Evolutionary conservation across 2,329 filamentous ascomycete genomes (phyloP).

Genomic region (Drechslerella stenobrocha): DNA sequence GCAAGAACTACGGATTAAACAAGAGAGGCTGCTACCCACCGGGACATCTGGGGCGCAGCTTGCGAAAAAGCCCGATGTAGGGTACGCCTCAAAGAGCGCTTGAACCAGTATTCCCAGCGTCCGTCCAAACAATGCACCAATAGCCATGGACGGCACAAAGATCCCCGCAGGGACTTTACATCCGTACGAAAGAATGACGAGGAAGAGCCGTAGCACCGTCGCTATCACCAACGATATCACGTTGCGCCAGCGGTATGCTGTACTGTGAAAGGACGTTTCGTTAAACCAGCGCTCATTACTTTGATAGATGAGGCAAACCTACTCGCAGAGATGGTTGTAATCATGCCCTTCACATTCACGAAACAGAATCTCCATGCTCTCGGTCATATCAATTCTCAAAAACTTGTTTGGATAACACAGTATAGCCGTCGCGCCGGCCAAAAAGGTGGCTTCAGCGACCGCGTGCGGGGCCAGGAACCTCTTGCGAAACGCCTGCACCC

Average conservation of each 20-base stretch:
- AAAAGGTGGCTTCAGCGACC: slow-evolving; percentile 78
- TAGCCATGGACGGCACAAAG: slow-evolving; percentile 96
- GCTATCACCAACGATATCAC: slow-evolving; percentile 76
- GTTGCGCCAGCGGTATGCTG: slow-evolving; percentile 73
- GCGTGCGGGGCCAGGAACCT: slow-evolving; percentile 84
- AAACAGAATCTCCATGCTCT: slow-evolving; percentile 98
- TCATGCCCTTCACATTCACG: slow-evolving; percentile 86
- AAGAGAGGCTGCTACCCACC: slow-evolving; percentile 11
- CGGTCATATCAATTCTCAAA: slow-evolving; percentile 94
- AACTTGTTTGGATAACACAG: slow-evolving; percentile 98
- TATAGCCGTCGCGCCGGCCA: slow-evolving; percentile 81
- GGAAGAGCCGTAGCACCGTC: slow-evolving; percentile 75
- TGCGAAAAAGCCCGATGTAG: slow-evolving; percentile 79
- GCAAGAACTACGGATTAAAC: not conserved
- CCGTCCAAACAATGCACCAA: slow-evolving; percentile 90
- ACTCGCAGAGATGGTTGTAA: slow-evolving; percentile 87
- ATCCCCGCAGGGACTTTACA: slow-evolving; percentile 98
- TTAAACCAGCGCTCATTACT: not conserved
- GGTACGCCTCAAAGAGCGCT: slow-evolving; percentile 80
- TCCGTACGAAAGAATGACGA: slow-evolving; percentile 95
- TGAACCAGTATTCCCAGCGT: slow-evolving; percentile 95
- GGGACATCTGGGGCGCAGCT: slow-evolving; percentile 87
- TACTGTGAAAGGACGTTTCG: slow-evolving; percentile 30
- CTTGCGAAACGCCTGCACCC: slow-evolving; percentile 88
- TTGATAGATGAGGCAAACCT: slow-evolving; percentile 54